Base-by-base conservation (phyloP, 805 yeast genomes). In the Candida namnaoensis region DNA sequence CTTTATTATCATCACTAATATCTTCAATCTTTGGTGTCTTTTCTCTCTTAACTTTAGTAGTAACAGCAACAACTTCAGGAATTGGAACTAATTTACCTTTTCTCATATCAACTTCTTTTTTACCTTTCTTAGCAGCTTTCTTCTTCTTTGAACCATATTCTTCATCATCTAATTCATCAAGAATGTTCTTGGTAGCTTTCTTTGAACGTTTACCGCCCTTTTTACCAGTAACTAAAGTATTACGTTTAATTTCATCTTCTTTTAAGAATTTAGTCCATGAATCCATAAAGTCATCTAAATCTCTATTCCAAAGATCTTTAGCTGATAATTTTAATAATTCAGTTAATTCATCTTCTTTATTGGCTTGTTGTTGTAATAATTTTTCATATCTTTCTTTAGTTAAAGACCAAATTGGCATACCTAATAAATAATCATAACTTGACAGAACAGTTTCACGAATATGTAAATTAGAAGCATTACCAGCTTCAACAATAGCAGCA, bases 401-500 rank as follows among this genome's bases (percentile, higher is more conserved):
- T 56, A 93, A 75, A 34, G 96, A 83, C 93, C 96, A 88, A 48
- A 93, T 80, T 32, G 88, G 77, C 96, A 93, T 85, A 41, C 93
- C 95, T 41, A 93, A 69, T 47, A 93, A 69, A 52, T 93, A 93
- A 54, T 93, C 98, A 61, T 78, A 91, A 7, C 81, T 70, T 9
- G 88, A 76, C 40, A 72, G 71, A 13, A 75, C 64, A 24, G 78
- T 82, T 39, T 56, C 74, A 60, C 60, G 68, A 13, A 63, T 60
- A 38, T 68, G 69, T n/a, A 65, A 61, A 11, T 51, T 65, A 13
- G 58, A 60, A 23, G 51, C 63, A 19, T 54, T 54, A 8, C 55
- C 56, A 32, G 60, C 57, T 34, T 60, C 62, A 8, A 50, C 61
- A 26, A 56, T 69, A 15, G 52, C 55, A 7, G 60, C 71, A 12